Base-by-base conservation (phyloP, 73 alveolate species). In the Paramecium biaurelia region DNA sequence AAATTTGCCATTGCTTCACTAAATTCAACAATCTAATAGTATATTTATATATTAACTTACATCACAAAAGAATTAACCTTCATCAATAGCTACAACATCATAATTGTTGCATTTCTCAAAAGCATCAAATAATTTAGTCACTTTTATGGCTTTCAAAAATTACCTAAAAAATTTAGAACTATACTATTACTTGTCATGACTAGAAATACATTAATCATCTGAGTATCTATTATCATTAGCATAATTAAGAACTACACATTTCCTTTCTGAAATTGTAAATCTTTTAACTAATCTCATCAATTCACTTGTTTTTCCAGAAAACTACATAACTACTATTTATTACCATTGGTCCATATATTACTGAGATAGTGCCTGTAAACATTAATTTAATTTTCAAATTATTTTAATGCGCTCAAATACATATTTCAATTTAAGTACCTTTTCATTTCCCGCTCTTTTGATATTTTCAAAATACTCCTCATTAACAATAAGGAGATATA, bases 1-100 rank as follows among this genome's bases (percentile, higher is more conserved):
- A 35, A 67, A 89, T 95, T 96, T 15, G 99, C 99, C 93, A 92
- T 70, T 10, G 92, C 84, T 82, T 98, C 99, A 45, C 96, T 92
- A 89, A 95, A 96, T 37, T 93, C 97, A 28, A 95, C 97, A 41
- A 96, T 92, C 95, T 95, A 92, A 18, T n/a, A 37, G 58, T 23
- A 45, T 30, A 53, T 41, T n/a, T 12, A 15, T 20, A 85, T 28
- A 85, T 20, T 53, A 35, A 26, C 49, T 74, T 67, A 97, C 94
- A 90, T 97, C 99, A 7, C 94, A 92, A 94, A 96, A 98, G 95
- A 98, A 98, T 88, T 98, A 97, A 37, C 99, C 99, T 94, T 98
- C 99, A 87, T 98, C 99, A 30, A 98, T 97, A n/a, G 99, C 99
- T 76, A 98, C 97, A 24, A 98, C 99, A 90, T 98, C 99, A 94